phyloP scores from a whole-genome alignment of 495 filamentous ascomycete genomes.

The Penicillium angulare region DNA sequence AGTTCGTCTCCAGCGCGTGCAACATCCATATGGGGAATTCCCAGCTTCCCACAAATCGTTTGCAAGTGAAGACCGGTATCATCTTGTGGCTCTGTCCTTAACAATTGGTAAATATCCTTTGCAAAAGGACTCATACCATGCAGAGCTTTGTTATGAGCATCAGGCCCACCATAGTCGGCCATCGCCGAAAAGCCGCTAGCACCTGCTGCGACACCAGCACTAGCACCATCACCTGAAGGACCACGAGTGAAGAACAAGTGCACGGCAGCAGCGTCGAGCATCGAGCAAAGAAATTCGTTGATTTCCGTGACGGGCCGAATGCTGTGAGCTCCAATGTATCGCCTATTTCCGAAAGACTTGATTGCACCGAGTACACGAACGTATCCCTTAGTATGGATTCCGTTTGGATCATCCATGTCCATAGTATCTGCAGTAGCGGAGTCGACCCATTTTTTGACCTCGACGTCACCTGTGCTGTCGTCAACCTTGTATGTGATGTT shows the following conservation, averaged over 20 bases:
- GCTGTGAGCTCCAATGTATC: conserved; percentile 75
- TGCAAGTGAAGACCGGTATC: conserved; percentile 81
- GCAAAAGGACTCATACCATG: conserved; percentile 54
- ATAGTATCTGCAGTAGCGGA: conserved; percentile 48
- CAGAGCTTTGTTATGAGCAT: conserved; percentile 31
- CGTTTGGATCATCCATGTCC: conserved; percentile 48
- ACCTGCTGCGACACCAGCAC: conserved; percentile 23
- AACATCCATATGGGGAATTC: conserved; percentile 66
- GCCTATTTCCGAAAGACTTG: conserved; percentile 74
- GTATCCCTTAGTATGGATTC: conserved; percentile 67
- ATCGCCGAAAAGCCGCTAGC: conserved; percentile 38
- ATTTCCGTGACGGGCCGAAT: conserved; percentile 76
- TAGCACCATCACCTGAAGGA: conserved; percentile 45
- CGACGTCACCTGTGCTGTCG: conserved; percentile 89
- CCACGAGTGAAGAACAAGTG: conserved; percentile 88
- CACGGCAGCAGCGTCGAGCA: conserved; percentile 83
- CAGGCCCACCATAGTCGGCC: conserved; percentile 28
- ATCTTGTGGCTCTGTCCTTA: conserved; percentile 62
- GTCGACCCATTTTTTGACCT: conserved; percentile 93
- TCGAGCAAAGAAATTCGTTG: conserved; percentile 87
- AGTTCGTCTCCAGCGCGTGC: conserved; percentile 75
- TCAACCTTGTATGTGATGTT: conserved; percentile 91
- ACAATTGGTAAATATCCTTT: conserved; percentile 63
- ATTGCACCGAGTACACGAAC: conserved; percentile 79
- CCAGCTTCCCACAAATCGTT: conserved; percentile 61